Base-by-base conservation (phyloP, 2,329 filamentous ascomycete genomes). In the Xylariaceae sp. region DNA sequence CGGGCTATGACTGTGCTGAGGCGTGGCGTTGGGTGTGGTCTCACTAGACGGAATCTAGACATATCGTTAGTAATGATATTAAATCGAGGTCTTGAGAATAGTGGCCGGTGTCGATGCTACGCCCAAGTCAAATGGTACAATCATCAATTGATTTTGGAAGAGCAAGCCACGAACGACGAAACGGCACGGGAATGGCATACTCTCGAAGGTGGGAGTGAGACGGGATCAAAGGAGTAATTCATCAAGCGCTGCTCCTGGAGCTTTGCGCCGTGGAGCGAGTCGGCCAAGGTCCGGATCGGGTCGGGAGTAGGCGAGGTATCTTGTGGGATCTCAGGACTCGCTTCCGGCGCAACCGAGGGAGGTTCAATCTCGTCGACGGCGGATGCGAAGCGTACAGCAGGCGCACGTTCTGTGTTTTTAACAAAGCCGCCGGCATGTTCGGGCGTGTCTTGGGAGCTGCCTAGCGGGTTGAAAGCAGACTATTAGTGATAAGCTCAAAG, bases 151-250 rank as follows among this genome's bases (percentile, higher is more conserved):
- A 44, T 32, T 21, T 37, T 19, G 37, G n/a, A 50, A 49, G 40
- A 14, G 16, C 20, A 51, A 53, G 32, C n/a, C n/a, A 44, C 23
- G 23, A 26, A 26, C 23, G 37, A 49, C 42, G 23, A 48, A 54
- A 53, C 48, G 54, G 48, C 42, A 53, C 70, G 75, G 16, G 73
- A 68, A 57, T 55, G 20, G 83, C 89, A 75, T 86, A 93, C 91
- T 75, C 90, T 84, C 44, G 91, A 93, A 29, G 85, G 82, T 40
- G 95, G 93, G 50, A 98, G 80, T 37, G 95, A 98, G 61, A 96
- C 87, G 32, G 93, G 89, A 71, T 97, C 93, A 69, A 93, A 98
- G 43, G 89, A 87, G 75, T 91, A 96, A 70, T 92, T 90, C 70
- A 89, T 89, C 79, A 96, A 85, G 61, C 93, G 86, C 54, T 86